Percentiles rank a stretch among this genome's conserved stretches.
These are phyloP conservation scores for Stephania cephalantha DNA, from an alignment of 164 flowering plant genomes.

Conservation along the genomic window DNA sequence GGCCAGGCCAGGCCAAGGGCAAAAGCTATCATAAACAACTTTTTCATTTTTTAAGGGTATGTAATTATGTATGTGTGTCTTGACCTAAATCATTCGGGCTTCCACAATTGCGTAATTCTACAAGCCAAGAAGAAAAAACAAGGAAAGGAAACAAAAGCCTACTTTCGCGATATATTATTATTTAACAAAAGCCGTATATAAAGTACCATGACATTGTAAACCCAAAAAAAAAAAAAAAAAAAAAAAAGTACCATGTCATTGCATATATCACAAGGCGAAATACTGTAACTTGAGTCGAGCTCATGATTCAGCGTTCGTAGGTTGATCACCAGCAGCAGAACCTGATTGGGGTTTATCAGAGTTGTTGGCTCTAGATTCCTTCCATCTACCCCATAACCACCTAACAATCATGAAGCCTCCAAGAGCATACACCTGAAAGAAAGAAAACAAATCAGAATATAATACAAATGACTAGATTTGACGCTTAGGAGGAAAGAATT, in stretches of 20 bases:
- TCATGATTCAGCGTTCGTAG: slow-evolving; percentile 5
- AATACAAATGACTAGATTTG: neutral
- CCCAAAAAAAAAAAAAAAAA: too few species aligned
- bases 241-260: neutral
- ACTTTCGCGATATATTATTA: neutral
- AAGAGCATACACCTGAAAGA: slow-evolving; percentile 54
- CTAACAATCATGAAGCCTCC: slow-evolving; percentile 47
- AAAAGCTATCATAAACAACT: neutral
- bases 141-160: neutral
- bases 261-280: neutral
- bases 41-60: neutral
- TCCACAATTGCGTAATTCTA: neutral
- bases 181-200: neutral
- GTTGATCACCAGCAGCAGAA: slow-evolving; percentile 3
- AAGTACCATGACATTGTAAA: neutral
- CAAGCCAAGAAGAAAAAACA: neutral
- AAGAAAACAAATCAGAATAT: neutral
- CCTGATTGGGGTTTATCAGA: slow-evolving; percentile 1
- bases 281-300: neutral
- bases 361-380: slow-evolving; percentile 34
- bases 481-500: neutral
- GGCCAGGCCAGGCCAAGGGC: neutral
- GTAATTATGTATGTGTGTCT: neutral
- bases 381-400: slow-evolving; percentile 67
- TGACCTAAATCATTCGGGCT: neutral